Percentiles rank a stretch among this genome's conserved stretches.
These are phyloP conservation scores for Batrachochytrium dendrobatidis DNA, from an alignment of 371 early-diverging fungal genomes.

Conservation along the genomic window DNA sequence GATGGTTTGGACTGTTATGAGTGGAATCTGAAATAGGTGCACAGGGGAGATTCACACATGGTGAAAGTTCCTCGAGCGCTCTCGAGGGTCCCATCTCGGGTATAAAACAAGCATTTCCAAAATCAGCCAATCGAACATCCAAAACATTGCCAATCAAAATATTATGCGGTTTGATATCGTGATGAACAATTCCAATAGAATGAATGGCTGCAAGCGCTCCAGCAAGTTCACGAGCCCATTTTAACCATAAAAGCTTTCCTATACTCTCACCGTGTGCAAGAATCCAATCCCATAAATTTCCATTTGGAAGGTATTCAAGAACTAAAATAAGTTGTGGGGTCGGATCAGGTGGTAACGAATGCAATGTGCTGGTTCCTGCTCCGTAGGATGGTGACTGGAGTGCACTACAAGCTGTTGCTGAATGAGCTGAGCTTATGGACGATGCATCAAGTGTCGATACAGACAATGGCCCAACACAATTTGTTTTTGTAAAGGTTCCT, in stretches of 20 bases:
- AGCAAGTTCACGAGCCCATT: constrained; percentile 65
- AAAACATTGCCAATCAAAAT: constrained; percentile 16
- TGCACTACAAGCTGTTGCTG: background rate
- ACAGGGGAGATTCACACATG: too few species aligned
- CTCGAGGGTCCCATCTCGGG: constrained; percentile 22
- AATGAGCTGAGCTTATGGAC: background rate
- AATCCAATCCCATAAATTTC: constrained; percentile 59
- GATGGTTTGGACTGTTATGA: too few species aligned
- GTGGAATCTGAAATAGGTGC: too few species aligned
- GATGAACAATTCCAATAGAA: constrained; percentile 60
- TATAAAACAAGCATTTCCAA: constrained; percentile 57
- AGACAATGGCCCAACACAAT: background rate
- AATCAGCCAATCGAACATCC: constrained; percentile 50
- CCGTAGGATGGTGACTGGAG: background rate
- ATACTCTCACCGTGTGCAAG: constrained; percentile 38
- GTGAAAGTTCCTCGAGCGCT: too few species aligned
- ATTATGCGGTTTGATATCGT: constrained; percentile 82
- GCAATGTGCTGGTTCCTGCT: background rate
- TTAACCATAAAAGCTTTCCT: constrained; percentile 52
- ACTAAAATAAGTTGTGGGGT: constrained; percentile 43
- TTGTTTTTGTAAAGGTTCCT: constrained; percentile 6
- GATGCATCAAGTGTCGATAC: background rate
- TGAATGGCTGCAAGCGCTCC: constrained; percentile 62
- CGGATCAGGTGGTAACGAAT: background rate
- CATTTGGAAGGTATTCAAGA: constrained; percentile 55